Base-by-base conservation (phyloP, 192 early-diverging fungal species). In the Coemansia reversa region DNA sequence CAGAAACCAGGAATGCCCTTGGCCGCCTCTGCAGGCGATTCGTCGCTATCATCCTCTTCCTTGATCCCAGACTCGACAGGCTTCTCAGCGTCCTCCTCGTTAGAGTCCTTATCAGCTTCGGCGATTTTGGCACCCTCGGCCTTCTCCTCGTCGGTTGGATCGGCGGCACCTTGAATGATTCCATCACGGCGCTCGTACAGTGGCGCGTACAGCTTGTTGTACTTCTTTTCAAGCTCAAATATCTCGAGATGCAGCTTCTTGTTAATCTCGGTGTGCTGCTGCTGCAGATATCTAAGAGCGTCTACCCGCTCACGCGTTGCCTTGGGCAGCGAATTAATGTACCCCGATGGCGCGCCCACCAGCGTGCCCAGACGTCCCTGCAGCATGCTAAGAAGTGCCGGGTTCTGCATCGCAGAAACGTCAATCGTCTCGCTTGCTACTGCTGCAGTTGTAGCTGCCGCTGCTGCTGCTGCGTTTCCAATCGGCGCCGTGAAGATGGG, bases 211-310 rank as follows among this genome's bases (percentile, higher is more conserved):
- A 88, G 73, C 45, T 78, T 79, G 42, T 87, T 86, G 81, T 95
- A 99, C 76, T 98, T 98, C 86, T 98, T 97, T 82, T 99, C 97
- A 29, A 99, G 82, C 45, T 84, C 93, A 29, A 93, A 76, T 63
- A 99, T 89, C 84, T 99, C 96, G 72, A 93, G 88, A 58, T 92
- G 90, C 86, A 98, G 94, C 81, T 94, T 83, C 52, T 86, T 81
- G 81, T 96, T 93, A 19, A 98, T 79, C 18, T 85, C 87, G 32
- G 85, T 73, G 72, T 95, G 94, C 84, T 96, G 87, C 63, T 87
- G 82, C 86, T 96, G 95, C 64, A 96, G 79, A 65, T 86, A 90
- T 83, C 90, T 90, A 66, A 98, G 86, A 51, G 88, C 90, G 69
- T 93, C 88, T 49, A 98, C 64, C 64, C 96, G 90, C 64, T 89